Evolutionary conservation across 495 filamentous ascomycete species (phyloP).

Genomic region (Lentithecium fluviatile): DNA sequence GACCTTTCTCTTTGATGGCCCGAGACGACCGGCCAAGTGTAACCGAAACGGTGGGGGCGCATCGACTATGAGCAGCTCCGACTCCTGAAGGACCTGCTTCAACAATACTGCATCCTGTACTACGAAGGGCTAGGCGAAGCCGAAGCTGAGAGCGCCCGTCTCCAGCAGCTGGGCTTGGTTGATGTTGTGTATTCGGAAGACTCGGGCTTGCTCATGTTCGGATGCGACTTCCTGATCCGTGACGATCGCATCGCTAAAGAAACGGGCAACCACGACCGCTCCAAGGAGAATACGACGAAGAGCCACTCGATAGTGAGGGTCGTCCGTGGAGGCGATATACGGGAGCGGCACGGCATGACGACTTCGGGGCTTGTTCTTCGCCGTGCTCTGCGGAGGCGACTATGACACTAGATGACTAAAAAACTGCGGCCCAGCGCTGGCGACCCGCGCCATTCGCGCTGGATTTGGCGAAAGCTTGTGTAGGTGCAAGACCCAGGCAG

Average conservation of each 20-base stretch:
- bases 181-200: slow-evolving; percentile 40
- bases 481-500: slow-evolving; percentile 10
- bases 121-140: slow-evolving; percentile 37
- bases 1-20: slow-evolving; percentile 38
- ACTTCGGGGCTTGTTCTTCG: slow-evolving; percentile 35
- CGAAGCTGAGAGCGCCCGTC: slow-evolving; percentile 37
- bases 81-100: slow-evolving; percentile 25
- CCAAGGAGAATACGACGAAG: slow-evolving; percentile 28
- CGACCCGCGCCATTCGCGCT: slow-evolving; percentile 11
- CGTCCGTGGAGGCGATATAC: slow-evolving; percentile 12
- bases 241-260: slow-evolving; percentile 22
- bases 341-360: slow-evolving; percentile 17
- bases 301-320: slow-evolving; percentile 26
- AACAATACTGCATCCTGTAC: slow-evolving; percentile 24
- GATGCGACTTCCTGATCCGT: slow-evolving; percentile 33
- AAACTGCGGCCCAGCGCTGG: slow-evolving; percentile 28
- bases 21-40: slow-evolving; percentile 32
- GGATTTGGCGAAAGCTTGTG: slow-evolving; percentile 19
- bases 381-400: slow-evolving; percentile 35
- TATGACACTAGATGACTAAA: slow-evolving; percentile 35
- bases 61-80: slow-evolving; percentile 20
- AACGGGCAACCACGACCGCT: slow-evolving; percentile 4
- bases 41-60: slow-evolving; percentile 6
- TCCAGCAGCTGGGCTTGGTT: slow-evolving; percentile 33
- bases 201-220: slow-evolving; percentile 38